Conservation (phyloP, 768 basidiomycete genomes). For the Chalciporus pseudorubinellus region DNA sequence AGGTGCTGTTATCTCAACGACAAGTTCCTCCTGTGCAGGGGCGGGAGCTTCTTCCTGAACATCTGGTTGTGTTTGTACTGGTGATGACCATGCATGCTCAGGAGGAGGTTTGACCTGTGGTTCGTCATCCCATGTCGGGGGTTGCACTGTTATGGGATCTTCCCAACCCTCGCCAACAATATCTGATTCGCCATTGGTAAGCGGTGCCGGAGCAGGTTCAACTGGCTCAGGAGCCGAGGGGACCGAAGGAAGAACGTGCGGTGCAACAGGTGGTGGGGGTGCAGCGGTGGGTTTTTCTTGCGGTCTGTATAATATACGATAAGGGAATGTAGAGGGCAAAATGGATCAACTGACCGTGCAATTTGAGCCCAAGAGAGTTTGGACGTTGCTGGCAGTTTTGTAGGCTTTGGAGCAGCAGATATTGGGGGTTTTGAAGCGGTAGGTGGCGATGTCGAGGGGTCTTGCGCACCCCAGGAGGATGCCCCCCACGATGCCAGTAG, state of each 20-base stretch:
- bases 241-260: constrained; percentile 15
- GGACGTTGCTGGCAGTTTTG: constrained; percentile 65
- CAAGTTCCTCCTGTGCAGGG: constrained; percentile 33
- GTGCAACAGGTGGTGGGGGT: constrained; percentile 33
- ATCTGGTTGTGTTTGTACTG: constrained; percentile 29
- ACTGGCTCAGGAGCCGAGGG: constrained; percentile 24
- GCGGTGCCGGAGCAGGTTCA: constrained; percentile 27
- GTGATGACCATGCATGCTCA: constrained; percentile 32
- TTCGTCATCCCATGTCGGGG: constrained; percentile 73
- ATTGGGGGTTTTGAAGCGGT: constrained; percentile 21
- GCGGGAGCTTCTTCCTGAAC: constrained; percentile 15
- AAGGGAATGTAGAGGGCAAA: constrained; percentile 1
- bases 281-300: constrained; percentile 61
- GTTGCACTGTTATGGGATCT: constrained; percentile 68
- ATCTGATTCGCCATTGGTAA: constrained; percentile 35
- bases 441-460: constrained; percentile 36
- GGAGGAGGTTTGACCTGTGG: constrained; percentile 39
- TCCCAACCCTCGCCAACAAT: constrained; percentile 53
- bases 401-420: constrained; percentile 25
- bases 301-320: constrained; percentile 39
- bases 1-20: constrained; percentile 18
- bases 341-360: constrained; percentile 46
- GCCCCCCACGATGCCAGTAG: constrained; percentile 27
- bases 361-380: constrained; percentile 87
- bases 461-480: constrained; percentile 32